A percentile compares a stretch with the other conserved stretches of the same genome.
These are phyloP conservation scores for Parafenestella ontariensis DNA, from an alignment of 2,329 filamentous ascomycete genomes.

Conservation along the genomic window DNA sequence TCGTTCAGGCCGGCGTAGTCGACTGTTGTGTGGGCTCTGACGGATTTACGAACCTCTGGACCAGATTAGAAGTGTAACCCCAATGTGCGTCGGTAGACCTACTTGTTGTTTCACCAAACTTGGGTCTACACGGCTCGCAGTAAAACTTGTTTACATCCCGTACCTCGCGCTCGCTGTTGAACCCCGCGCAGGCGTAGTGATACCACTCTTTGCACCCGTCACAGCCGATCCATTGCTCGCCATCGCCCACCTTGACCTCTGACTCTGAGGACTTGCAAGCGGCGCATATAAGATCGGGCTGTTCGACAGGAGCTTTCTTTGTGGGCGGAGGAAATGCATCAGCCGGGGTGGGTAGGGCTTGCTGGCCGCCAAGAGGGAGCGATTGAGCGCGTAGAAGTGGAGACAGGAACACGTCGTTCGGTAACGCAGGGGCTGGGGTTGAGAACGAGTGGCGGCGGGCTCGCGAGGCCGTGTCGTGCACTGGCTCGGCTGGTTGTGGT, in stretches of 20 bases:
- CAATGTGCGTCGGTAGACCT: slow-evolving; percentile 36
- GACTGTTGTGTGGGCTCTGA: slow-evolving; percentile 68
- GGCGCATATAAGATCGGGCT: slow-evolving; percentile 60
- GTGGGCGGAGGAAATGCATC: slow-evolving; percentile 9
- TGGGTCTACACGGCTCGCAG: slow-evolving; percentile 65
- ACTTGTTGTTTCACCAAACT: slow-evolving; percentile 69
- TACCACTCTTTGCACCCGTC: slow-evolving; percentile 74
- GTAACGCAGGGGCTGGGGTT: slow-evolving; percentile 10
- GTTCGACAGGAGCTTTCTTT: slow-evolving; percentile 23
- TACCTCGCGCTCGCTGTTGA: slow-evolving; percentile 69
- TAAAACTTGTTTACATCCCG: slow-evolving; percentile 73
- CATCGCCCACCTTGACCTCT: slow-evolving; percentile 59
- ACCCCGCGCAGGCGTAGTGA: slow-evolving; percentile 71
- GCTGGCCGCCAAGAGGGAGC: slow-evolving; percentile 37
- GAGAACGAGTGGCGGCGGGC: slow-evolving; percentile 44
- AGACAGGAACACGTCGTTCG: slow-evolving; percentile 7
- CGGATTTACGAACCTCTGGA: slow-evolving; percentile 67
- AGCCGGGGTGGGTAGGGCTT: slow-evolving; percentile 18
- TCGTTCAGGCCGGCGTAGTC: slow-evolving; percentile 73
- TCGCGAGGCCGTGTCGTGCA: slow-evolving; percentile 11
- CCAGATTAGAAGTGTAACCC: slow-evolving; percentile 35
- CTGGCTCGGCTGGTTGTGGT: slow-evolving; percentile 12
- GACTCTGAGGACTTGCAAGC: slow-evolving; percentile 64
- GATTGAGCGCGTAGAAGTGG: slow-evolving; percentile 38
- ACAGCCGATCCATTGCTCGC: slow-evolving; percentile 71